Conservation (phyloP, 257 asterid species). For the Scutellaria baicalensis region DNA sequence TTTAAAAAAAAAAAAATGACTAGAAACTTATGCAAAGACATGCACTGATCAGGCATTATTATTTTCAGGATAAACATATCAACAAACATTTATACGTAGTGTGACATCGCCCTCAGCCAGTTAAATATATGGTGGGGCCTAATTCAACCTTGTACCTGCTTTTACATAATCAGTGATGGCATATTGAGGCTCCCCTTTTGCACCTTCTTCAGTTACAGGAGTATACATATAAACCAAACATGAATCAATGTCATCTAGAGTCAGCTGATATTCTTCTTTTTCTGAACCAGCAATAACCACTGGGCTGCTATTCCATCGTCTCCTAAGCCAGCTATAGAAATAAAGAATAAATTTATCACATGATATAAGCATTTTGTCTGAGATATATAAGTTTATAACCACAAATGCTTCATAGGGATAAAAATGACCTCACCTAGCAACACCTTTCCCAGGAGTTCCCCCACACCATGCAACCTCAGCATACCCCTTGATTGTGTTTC, state of each 20-base stretch:
- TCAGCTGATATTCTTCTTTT: constrained; percentile 72
- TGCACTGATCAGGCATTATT: no score
- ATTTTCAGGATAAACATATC: no score
- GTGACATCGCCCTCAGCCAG: no score
- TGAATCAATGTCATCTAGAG: constrained; percentile 74
- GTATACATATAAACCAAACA: constrained; percentile 96
- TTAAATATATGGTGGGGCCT: no score
- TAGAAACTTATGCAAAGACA: no score
- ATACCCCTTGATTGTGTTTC: constrained; percentile 64
- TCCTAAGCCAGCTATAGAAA: constrained; percentile 77
- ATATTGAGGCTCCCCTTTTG: constrained; percentile 97
- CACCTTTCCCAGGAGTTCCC: constrained; percentile 92
- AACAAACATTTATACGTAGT: no score
- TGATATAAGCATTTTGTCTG: neutral
- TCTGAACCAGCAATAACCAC: constrained; percentile 88
- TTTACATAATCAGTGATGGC: constrained; percentile 89
- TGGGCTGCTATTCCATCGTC: constrained; percentile 89
- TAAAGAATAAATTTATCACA: constrained; percentile 8
- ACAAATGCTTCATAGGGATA: constrained; percentile 6
- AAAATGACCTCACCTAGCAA: constrained; percentile 65
- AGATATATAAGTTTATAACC: constrained; percentile 5
- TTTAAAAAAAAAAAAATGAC: no score
- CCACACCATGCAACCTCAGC: constrained; percentile 98
- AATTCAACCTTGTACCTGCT: constrained; percentile 59
- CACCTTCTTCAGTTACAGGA: constrained; percentile 90